Base-by-base conservation (phyloP, 2,329 filamentous ascomycete species). In the Cladosporium halotolerans region DNA sequence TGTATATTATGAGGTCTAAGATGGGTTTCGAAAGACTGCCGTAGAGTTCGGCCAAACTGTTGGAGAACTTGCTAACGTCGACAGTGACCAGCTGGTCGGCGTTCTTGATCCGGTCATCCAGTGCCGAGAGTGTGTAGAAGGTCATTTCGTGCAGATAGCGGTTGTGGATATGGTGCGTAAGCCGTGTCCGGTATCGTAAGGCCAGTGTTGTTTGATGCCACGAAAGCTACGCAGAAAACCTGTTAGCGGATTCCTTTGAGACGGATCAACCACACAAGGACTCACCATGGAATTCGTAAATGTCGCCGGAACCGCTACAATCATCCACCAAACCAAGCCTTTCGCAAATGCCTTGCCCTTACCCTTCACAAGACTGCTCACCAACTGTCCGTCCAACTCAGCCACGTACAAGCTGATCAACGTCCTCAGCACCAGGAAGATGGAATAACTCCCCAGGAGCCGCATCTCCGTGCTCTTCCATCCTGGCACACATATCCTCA, bases 261-360 rank as follows among this genome's bases (percentile, higher is more conserved):
- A 9, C 11, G 18, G 28, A 36, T 41, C 36, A 57, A 47, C 33
- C 16, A 45, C 4, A 18, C 31, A 38, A 9, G 39, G 52, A 69
- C 81, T 70, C 71, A 93, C 88, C 93, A 99, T 99, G 0, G 91
- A 96, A 71, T 99, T 99, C 39, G 93, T 99, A 69, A 97, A 96
- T 0, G 93, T 97, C 1, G 93, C 93, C 9, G 93, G 93, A 13
- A 99, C 80, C 23, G 93, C 92, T 60, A 99, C 93, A 52, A 92
- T 70, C 93, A 99, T 99, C 93, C 93, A 99, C 90, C 92, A 96
- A 5, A 95, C 81, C 62, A 99, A 84, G 0, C 89, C 84, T 62
- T 85, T 84, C 63, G 97, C 67, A 61, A 99, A 99, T 60, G 95
- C 90, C 70, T 83, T 88, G 13, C 92, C 93, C 61, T 86, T 93